Evolutionary conservation across 129 eudicot genomes (phyloP).

Genomic region (Erigeron canadensis): DNA sequence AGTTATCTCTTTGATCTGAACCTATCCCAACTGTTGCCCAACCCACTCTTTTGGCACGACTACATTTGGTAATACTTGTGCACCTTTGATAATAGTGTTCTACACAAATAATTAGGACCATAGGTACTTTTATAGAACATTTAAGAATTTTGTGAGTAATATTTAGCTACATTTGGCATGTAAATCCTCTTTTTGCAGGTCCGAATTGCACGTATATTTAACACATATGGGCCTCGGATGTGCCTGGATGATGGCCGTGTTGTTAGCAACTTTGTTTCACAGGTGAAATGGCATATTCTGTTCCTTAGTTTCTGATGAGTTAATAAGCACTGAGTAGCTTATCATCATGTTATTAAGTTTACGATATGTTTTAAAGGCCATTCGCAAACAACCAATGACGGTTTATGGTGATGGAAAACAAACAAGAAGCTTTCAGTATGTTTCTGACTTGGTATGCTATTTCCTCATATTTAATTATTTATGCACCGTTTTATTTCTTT

Average conservation of each 20-base stretch:
- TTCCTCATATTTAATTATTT: not conserved
- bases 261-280: conserved; percentile 85
- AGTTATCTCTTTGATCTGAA: not conserved
- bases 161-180: conserved; percentile 1
- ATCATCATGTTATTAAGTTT: conserved; percentile 15
- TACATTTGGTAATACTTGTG: not conserved
- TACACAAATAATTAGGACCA: not conserved
- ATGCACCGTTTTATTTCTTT: not conserved
- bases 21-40: not conserved
- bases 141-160: not conserved
- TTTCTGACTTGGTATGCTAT: conserved; percentile 68
- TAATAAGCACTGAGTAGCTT: conserved; percentile 2
- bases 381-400: conserved; percentile 74
- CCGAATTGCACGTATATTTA: conserved; percentile 73
- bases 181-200: conserved; percentile 39
- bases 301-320: not conserved
- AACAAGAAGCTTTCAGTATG: conserved; percentile 78
- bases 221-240: conserved; percentile 86
- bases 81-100: not conserved
- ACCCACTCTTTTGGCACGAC: no score
- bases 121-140: not conserved
- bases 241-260: conserved; percentile 88
- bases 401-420: conserved; percentile 85
- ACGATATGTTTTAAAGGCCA: conserved; percentile 45
- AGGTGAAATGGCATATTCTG: conserved; percentile 39